Conservation (phyloP, 2,329 filamentous ascomycete species). For the Neophaeococcomyces mojaviensis region DNA sequence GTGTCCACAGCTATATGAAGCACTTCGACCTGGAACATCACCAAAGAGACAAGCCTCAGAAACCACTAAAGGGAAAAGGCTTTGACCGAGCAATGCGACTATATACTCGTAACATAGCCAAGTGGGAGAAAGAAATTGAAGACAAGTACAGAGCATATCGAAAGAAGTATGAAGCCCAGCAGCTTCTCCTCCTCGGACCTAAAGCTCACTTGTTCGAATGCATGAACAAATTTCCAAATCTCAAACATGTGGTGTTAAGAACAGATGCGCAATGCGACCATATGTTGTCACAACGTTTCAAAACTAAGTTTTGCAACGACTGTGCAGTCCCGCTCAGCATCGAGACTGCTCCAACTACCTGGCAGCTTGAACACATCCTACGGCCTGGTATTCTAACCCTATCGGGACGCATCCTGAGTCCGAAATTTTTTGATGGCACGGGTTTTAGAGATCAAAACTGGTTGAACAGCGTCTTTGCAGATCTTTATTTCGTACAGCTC, state of each 20-base stretch:
- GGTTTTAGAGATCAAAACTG: slow-evolving; percentile 10
- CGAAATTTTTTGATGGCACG: slow-evolving; percentile 18
- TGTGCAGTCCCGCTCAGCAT: slow-evolving; percentile 18
- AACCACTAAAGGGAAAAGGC: slow-evolving; percentile 10
- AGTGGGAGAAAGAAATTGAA: slow-evolving; percentile 15
- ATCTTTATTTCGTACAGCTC: slow-evolving; percentile 16
- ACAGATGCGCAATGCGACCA: slow-evolving; percentile 20
- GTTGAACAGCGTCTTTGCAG: slow-evolving; percentile 13
- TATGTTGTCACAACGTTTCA: slow-evolving; percentile 18
- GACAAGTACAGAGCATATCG: slow-evolving; percentile 17
- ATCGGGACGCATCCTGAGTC: slow-evolving; percentile 16
- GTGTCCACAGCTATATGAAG: slow-evolving; percentile 18
- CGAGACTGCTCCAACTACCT: slow-evolving; percentile 16
- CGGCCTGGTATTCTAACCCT: slow-evolving; percentile 9
- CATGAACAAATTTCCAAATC: slow-evolving; percentile 14
- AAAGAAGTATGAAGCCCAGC: slow-evolving; percentile 15
- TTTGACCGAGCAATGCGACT: slow-evolving; percentile 16
- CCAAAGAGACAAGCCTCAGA: slow-evolving; percentile 11
- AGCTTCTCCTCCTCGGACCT: slow-evolving; percentile 13
- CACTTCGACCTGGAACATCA: slow-evolving; percentile 19
- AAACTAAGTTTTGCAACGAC: slow-evolving; percentile 16
- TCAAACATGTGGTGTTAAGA: slow-evolving; percentile 18
- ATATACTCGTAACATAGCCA: slow-evolving; percentile 20
- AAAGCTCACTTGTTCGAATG: slow-evolving; percentile 10
- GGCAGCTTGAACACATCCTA: slow-evolving; percentile 19